Conservation (phyloP, 1,139 yeast species). For the Scheffersomyces stambukii region DNA sequence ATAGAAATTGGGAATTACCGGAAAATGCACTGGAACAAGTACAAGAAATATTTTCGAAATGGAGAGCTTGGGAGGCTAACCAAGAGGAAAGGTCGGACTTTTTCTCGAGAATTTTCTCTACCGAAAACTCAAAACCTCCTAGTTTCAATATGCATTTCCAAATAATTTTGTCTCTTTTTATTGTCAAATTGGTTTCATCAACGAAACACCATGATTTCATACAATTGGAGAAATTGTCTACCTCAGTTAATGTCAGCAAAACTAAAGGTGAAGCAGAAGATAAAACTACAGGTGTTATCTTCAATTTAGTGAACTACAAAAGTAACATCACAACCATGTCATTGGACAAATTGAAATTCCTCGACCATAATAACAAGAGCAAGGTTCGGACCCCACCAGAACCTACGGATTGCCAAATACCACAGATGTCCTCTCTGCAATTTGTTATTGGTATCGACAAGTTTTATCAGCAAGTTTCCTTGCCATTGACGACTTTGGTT, state of each 20-base stretch:
- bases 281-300: constrained; percentile 12
- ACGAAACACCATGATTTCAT: constrained; percentile 14
- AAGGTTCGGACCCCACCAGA: background rate
- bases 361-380: constrained; percentile 1
- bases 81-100: constrained; percentile 47
- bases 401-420: background rate
- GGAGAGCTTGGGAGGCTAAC: constrained; percentile 88
- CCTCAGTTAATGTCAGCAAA: constrained; percentile 5
- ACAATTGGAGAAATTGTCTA: constrained; percentile 11
- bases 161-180: constrained; percentile 5
- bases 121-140: constrained; percentile 1
- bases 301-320: constrained; percentile 20
- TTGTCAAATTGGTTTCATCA: constrained; percentile 4
- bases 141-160: constrained; percentile 4
- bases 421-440: constrained; percentile 1
- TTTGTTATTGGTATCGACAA: constrained; percentile 5
- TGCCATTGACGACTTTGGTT: constrained; percentile 10
- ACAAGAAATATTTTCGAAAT: constrained; percentile 56
- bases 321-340: constrained; percentile 20
- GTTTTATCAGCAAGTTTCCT: constrained; percentile 10
- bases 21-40: constrained; percentile 52
- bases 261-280: constrained; percentile 7
- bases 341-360: constrained; percentile 9
- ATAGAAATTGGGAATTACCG: constrained; percentile 39
- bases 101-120: constrained; percentile 40